Evolutionary conservation across 768 basidiomycete species (phyloP).

Genomic region (Calocera viscosa): DNA sequence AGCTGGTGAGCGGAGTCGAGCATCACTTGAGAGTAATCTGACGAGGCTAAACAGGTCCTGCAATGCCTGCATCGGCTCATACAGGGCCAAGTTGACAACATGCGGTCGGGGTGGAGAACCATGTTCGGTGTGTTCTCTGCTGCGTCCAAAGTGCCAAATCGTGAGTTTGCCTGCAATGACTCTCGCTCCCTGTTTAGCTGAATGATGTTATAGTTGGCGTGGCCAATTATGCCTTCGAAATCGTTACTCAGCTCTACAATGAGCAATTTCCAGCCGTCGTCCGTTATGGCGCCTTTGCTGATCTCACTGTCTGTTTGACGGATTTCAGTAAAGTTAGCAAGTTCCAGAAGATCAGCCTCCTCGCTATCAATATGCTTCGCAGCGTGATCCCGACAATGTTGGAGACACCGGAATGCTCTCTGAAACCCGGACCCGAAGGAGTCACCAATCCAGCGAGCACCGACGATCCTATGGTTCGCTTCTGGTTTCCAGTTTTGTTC

Average conservation of each 20-base stretch:
- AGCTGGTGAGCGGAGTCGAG: slow-evolving; percentile 55
- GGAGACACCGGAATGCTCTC: slow-evolving; percentile 54
- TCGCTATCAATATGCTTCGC: slow-evolving; percentile 93
- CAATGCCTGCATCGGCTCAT: slow-evolving; percentile 99
- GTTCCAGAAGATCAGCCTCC: slow-evolving; percentile 92
- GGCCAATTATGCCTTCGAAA: slow-evolving; percentile 86
- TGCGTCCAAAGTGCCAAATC: slow-evolving; percentile 82
- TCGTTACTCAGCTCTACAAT: slow-evolving; percentile 80
- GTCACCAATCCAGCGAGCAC: slow-evolving; percentile 23
- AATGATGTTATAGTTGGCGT: slow-evolving; percentile 60
- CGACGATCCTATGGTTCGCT: slow-evolving; percentile 86
- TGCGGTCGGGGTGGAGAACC: slow-evolving; percentile 97
- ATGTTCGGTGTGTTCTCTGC: slow-evolving; percentile 99
- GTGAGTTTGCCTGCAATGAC: slow-evolving; percentile 31
- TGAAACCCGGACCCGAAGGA: slow-evolving; percentile 16
- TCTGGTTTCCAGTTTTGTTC: slow-evolving; percentile 93
- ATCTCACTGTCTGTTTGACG: slow-evolving; percentile 91
- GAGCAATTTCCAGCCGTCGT: slow-evolving; percentile 88
- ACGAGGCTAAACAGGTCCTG: slow-evolving; percentile 47
- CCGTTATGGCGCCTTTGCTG: slow-evolving; percentile 86
- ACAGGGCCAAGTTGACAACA: slow-evolving; percentile 83
- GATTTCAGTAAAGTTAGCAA: slow-evolving; percentile 99
- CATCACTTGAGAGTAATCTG: neutral
- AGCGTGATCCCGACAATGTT: slow-evolving; percentile 89
- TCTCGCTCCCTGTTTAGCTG: neutral